These are phyloP conservation scores for Xylaria sp. DNA, from an alignment of 2,329 filamentous ascomycete genomes.

Conservation along the genomic window DNA sequence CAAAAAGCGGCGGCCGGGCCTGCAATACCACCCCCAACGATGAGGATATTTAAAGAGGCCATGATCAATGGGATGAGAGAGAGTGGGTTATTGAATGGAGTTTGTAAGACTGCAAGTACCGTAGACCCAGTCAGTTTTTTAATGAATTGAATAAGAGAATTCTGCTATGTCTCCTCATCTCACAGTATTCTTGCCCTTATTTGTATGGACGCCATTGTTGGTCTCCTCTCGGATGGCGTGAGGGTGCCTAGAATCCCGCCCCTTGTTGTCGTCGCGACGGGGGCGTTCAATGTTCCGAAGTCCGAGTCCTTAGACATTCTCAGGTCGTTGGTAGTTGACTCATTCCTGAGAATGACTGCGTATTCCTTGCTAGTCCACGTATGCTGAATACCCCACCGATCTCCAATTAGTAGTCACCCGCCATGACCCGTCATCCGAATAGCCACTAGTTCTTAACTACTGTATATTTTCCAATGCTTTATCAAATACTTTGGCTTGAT, in stretches of 20 bases:
- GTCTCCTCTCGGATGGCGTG: neutral
- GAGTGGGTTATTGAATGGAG: neutral
- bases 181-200: neutral
- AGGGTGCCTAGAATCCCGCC: constrained; percentile 3
- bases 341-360: neutral
- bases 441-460: too few species aligned
- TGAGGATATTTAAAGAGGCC: constrained; percentile 51
- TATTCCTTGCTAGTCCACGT: neutral
- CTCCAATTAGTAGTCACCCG: neutral
- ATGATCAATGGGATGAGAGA: constrained; percentile 29
- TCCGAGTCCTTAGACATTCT: neutral
- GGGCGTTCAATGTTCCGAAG: neutral
- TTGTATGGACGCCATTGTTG: neutral
- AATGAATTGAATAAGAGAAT: neutral
- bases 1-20: constrained; percentile 57
- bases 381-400: neutral
- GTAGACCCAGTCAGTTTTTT: neutral
- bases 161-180: neutral
- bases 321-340: neutral
- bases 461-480: neutral
- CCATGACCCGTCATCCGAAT: too few species aligned
- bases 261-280: constrained; percentile 1
- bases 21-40: constrained; percentile 54
- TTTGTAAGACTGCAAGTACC: neutral
- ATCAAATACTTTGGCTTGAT: neutral